Base-by-base conservation (phyloP, 768 basidiomycete species). In the Kwoniella europaea region DNA sequence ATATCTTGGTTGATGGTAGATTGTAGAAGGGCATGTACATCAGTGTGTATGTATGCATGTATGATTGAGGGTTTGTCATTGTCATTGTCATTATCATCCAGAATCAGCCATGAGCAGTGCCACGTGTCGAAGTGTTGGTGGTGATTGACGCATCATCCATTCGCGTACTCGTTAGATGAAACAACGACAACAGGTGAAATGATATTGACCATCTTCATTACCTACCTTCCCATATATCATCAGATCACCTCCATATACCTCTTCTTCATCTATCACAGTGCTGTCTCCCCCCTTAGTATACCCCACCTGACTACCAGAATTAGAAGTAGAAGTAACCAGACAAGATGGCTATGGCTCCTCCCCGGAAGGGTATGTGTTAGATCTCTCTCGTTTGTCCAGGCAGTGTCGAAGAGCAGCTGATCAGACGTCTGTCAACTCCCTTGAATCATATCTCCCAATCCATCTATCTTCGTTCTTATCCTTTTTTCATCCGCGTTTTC, bases 351-450 rank as follows among this genome's bases (percentile, higher is more conserved):
- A 68, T 72, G 71, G 71, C 67, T 52, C 66, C 71, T 43, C 71
- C 71, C 67, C 71, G 71, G 68, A 72, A 72, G 67, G 71, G 71
- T 72, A 52, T 24, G 71, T 68, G 12, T 50, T 50, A 4, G 18
- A 20, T 24, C 10, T 35, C 44, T 61, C 27, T 46, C 61, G 13
- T 24, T n/a, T 4, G 15, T 20, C 44, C 10, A 9, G 35, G 18
- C 24, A 53, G 24, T 15, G 43, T 50, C 22, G 10, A 12, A 55
- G 3, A 12, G 15, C 16, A 60, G 58, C 58, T 60, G 35, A 60
- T 60, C 59, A 60, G 22, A 27, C 54, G 12, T 50, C 46, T 50
- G 18, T 50, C 46, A 4, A 16, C 18, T 50, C 46, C 46, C 12
- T 50, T 50, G 46, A 7, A 50, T 50, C 13, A 50, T 50, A 13